These are phyloP conservation scores for Malus asiatica DNA, from an alignment of 306 rosid species.

Conservation along the genomic window DNA sequence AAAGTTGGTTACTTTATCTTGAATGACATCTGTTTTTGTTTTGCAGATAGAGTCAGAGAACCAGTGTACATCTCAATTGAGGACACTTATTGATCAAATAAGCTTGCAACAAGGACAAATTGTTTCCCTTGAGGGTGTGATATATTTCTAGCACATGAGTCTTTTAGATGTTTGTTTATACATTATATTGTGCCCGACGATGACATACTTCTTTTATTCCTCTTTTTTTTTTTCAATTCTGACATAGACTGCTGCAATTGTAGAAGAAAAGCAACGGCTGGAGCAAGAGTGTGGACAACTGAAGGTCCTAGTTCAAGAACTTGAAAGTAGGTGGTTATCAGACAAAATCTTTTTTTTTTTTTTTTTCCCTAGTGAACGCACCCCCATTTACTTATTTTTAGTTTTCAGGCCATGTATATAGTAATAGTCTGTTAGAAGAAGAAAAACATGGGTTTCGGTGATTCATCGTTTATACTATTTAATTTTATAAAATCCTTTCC, in stretches of 20 bases:
- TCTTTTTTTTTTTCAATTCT: background rate
- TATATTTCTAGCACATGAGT: background rate
- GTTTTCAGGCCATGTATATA: background rate
- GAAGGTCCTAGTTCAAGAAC: constrained; percentile 74
- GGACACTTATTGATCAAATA: constrained; percentile 76
- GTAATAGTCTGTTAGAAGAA: background rate
- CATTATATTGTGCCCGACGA: background rate
- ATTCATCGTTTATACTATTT: too few relatives aligned
- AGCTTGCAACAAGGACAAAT: constrained; percentile 82
- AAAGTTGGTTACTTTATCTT: background rate
- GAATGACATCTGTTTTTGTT: constrained; percentile 9
- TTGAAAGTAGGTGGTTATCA: constrained; percentile 58
- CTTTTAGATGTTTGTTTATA: background rate
- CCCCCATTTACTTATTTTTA: background rate
- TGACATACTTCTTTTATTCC: too few relatives aligned
- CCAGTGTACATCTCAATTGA: constrained; percentile 65
- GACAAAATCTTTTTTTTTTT: background rate
- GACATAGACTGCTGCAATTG: constrained; percentile 21
- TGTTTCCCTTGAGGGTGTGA: constrained; percentile 61
- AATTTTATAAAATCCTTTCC: background rate
- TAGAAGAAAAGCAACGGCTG: constrained; percentile 61
- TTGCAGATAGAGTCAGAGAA: constrained; percentile 73
- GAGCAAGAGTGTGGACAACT: constrained; percentile 57
- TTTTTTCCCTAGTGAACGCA: background rate
- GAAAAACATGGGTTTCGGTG: background rate